phyloP scores from a whole-genome alignment of 306 rosid genomes.

The Echinosophora koreensis region DNA sequence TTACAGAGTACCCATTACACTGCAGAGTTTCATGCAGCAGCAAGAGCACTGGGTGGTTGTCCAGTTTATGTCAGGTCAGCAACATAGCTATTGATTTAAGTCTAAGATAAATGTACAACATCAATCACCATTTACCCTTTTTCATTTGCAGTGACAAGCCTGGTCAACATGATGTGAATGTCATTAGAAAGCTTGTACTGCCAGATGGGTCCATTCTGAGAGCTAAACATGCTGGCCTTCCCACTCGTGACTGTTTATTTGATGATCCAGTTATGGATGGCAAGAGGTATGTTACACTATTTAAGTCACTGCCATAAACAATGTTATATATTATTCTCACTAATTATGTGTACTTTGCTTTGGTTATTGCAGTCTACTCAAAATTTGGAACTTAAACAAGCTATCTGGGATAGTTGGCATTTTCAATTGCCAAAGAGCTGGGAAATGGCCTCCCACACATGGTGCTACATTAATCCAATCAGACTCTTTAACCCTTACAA shows the following conservation, averaged over 20 bases:
- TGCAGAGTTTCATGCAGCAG: constrained; percentile 71
- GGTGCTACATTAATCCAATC: not conserved
- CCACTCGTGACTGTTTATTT: constrained; percentile 68
- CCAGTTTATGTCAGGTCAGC: constrained; percentile 62
- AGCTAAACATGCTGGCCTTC: constrained; percentile 63
- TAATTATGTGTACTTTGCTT: not conserved
- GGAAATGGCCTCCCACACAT: constrained; percentile 53
- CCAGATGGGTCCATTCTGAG: constrained; percentile 67
- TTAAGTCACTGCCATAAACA: not conserved
- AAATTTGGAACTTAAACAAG: constrained; percentile 70
- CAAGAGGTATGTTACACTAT: constrained; percentile 40
- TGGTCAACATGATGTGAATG: constrained; percentile 56
- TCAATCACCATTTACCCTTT: not conserved
- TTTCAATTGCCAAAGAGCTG: constrained; percentile 70
- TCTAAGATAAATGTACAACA: not conserved
- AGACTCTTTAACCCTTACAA: constrained; percentile 30
- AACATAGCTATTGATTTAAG: not conserved
- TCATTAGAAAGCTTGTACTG: constrained; percentile 58
- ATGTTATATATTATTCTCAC: not conserved
- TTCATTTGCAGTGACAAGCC: constrained; percentile 58
- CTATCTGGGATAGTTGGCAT: constrained; percentile 59
- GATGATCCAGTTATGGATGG: constrained; percentile 62
- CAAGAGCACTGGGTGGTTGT: constrained; percentile 73
- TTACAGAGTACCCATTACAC: constrained; percentile 64
- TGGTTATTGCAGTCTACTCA: constrained; percentile 49